Base-by-base conservation (phyloP, 805 yeast species). In the Cephaloascus fragrans region DNA sequence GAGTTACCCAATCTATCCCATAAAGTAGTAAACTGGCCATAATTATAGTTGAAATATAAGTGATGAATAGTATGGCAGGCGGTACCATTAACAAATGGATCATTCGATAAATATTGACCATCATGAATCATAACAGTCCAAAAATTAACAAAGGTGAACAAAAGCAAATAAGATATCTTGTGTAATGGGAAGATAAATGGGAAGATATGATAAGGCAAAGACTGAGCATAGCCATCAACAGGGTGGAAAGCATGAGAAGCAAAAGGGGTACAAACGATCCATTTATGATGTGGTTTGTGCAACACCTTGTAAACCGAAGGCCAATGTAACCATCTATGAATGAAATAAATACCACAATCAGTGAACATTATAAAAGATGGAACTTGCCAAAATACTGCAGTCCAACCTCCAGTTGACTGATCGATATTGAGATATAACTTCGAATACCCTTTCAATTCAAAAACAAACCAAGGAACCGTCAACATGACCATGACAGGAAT, bases 71-170 rank as follows among this genome's bases (percentile, higher is more conserved):
- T 89, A 67, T 93, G 98, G 62, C 97, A 90, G 4, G 98, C 98
- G 15, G 97, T 89, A 52, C 98, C 98, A 62, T 93, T 93, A 48
- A 93, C 83, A 42, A 87, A 75, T 4, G 97, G 96, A 59, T 88
- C 95, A 60, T 86, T 83, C 34, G 96, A 83, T 69, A 90, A 61
- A 61, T 88, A 93, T 58, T 89, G 93, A 47, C 98, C 98, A 56
- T 93, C 98, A 62, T 93, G 98, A 56, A 93, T 93, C 93, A 90
- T 83, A 34, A 93, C 95, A 12, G 98, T 86, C 98, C 98, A 93
- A 59, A 90, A 81, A 64, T 93, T 90, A 47, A 93, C 96, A 62
- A 88, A 82, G 0, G 90, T 79, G 68, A 93, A 93, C 47, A 93
- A 67, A 15, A 77, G 49, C 55, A 93, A 71, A 60, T 90, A 93